These are phyloP conservation scores for Annulohypoxylon truncatum DNA, from an alignment of 2,329 filamentous ascomycete genomes.

Conservation along the genomic window DNA sequence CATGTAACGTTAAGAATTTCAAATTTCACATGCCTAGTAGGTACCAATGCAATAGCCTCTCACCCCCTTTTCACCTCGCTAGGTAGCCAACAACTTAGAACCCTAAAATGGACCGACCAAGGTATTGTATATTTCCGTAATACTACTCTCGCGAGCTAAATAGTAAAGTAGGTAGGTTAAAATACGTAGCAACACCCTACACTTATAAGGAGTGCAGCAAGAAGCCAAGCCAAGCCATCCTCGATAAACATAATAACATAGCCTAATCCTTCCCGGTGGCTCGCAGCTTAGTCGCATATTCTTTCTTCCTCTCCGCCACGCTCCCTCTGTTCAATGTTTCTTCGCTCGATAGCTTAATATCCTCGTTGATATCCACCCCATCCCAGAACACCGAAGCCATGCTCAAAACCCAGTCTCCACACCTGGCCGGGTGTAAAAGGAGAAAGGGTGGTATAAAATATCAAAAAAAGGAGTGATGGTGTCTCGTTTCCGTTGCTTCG, in stretches of 20 bases:
- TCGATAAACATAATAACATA: neutral
- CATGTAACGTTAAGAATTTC: neutral
- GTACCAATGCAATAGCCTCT: neutral
- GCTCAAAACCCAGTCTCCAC: conserved; percentile 17
- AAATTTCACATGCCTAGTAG: neutral
- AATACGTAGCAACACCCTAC: neutral
- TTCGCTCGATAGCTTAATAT: conserved; percentile 1
- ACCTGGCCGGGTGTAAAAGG: neutral
- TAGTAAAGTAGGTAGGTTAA: neutral
- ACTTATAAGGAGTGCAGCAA: neutral
- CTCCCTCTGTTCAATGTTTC: neutral
- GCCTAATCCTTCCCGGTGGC: neutral
- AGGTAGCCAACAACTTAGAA: neutral
- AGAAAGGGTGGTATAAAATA: neutral
- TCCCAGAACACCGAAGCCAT: conserved; percentile 31
- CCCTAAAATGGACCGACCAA: neutral
- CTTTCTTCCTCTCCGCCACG: neutral
- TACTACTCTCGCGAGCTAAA: neutral
- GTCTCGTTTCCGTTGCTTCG: conserved; percentile 32
- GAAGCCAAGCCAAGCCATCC: neutral
- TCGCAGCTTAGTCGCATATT: neutral
- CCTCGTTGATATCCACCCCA: neutral
- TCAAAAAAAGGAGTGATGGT: neutral
- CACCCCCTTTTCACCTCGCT: neutral
- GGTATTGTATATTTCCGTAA: neutral